phyloP scores from a whole-genome alignment of 208 protist genomes.

The Trypanosoma cruzi region DNA sequence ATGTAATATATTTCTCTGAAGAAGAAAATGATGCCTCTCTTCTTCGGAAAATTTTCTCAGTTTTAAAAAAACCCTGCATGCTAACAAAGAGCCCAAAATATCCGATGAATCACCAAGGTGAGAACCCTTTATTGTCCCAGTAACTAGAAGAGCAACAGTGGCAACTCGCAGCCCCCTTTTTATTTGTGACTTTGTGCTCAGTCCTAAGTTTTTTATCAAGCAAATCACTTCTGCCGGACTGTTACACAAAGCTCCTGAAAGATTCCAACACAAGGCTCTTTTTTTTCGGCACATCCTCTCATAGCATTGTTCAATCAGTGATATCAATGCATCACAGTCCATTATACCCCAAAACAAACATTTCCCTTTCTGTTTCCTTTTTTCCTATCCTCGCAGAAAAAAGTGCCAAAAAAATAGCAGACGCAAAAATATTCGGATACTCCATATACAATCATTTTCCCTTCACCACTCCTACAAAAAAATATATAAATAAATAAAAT shows the following conservation, averaged over 20 bases:
- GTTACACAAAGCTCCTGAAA: background rate
- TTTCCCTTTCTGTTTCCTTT: too few species aligned
- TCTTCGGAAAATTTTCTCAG: background rate
- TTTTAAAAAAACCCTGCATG: constrained; percentile 12
- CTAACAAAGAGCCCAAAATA: constrained; percentile 7
- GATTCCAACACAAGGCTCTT: constrained; percentile 9
- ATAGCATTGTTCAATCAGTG: constrained; percentile 19
- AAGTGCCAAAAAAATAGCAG: too few species aligned
- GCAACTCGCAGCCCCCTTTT: background rate
- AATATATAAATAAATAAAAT: too few species aligned
- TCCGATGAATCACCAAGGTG: background rate
- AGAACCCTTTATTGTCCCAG: background rate
- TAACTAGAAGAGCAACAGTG: background rate
- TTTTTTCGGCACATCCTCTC: constrained; percentile 5
- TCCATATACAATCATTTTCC: too few species aligned
- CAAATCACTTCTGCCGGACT: constrained; percentile 2
- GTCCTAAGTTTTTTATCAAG: background rate
- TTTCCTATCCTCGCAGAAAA: too few species aligned
- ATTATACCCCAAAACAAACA: background rate
- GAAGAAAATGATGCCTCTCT: constrained; percentile 4
- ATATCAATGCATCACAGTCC: constrained; percentile 5
- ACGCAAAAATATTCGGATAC: too few species aligned
- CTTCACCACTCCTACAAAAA: too few species aligned
- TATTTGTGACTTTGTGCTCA: background rate
- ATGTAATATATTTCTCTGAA: constrained; percentile 1